Evolutionary conservation across 768 basidiomycete genomes (phyloP).

Genomic region (Agaricus sinodeliciosus): DNA sequence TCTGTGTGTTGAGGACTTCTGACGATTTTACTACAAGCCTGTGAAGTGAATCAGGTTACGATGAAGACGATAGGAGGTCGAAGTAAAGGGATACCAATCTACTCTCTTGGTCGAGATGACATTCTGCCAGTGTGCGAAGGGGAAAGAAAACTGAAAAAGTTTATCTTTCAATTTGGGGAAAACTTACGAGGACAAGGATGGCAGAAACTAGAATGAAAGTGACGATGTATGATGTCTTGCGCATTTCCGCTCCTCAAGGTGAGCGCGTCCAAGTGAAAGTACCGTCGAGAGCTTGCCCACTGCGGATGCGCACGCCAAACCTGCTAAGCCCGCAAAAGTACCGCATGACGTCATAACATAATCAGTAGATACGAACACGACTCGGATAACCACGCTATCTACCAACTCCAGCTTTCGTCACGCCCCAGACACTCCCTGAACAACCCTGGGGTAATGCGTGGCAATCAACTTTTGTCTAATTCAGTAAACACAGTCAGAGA

Average conservation of each 20-base stretch:
- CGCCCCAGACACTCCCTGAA: constrained; percentile 44
- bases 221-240: constrained; percentile 63
- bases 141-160: not conserved
- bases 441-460: constrained; percentile 62
- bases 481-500: not conserved
- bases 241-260: constrained; percentile 31
- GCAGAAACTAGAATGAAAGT: constrained; percentile 51
- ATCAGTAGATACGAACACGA: not conserved
- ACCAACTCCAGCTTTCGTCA: not conserved
- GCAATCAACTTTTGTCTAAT: constrained; percentile 49
- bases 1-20: constrained; percentile 39
- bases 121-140: constrained; percentile 33
- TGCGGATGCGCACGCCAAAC: not conserved
- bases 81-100: constrained; percentile 52
- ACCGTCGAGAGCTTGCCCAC: not conserved
- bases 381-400: too few relatives aligned
- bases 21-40: constrained; percentile 40
- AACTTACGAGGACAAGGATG: constrained; percentile 46
- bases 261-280: not conserved
- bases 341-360: not conserved
- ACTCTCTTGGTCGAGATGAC: constrained; percentile 45
- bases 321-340: not conserved
- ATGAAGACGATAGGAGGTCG: not conserved
- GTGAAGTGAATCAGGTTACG: not conserved
- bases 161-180: not conserved